phyloP scores from a whole-genome alignment of 1,284 basidiomycete genomes.

The Athelia sp. region DNA sequence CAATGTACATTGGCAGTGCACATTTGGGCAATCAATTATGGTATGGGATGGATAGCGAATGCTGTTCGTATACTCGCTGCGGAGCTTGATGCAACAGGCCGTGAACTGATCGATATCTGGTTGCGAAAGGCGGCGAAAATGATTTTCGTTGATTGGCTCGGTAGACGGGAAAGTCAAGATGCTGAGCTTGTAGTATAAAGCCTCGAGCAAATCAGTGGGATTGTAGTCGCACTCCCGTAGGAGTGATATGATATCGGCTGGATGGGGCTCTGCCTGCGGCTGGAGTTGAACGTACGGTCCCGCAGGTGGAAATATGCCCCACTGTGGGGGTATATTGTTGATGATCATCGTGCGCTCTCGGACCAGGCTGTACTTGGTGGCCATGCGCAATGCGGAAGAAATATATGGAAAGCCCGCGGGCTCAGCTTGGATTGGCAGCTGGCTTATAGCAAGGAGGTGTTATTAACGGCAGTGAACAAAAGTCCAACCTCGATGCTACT shows the following conservation, averaged over 20 bases:
- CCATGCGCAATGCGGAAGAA: constrained; percentile 14
- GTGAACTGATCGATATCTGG: no score
- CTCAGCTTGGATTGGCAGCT: constrained; percentile 15
- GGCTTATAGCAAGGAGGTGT: constrained; percentile 2
- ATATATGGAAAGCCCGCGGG: constrained; percentile 19
- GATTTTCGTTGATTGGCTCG: no score
- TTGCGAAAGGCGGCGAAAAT: no score
- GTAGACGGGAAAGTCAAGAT: constrained; percentile 16
- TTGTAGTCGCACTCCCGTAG: constrained; percentile 18
- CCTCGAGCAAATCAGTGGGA: constrained; percentile 13
- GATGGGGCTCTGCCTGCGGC: constrained; percentile 19
- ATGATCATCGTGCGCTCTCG: constrained; percentile 6
- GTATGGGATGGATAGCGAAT: no score
- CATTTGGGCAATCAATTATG: no score
- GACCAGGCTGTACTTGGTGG: constrained; percentile 8
- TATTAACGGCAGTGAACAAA: not conserved
- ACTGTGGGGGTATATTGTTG: not conserved
- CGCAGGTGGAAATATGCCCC: no score
- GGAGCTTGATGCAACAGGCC: no score
- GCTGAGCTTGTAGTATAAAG: constrained; percentile 23
- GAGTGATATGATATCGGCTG: constrained; percentile 20
- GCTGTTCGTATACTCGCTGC: no score
- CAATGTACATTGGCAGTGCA: no score
- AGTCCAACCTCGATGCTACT: constrained; percentile 1
- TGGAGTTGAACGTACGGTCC: constrained; percentile 8